Evolutionary conservation across 495 filamentous ascomycete species (phyloP), one percentile per base, ranked within the genome.

Genomic region (Xylaria sp.): DNA sequence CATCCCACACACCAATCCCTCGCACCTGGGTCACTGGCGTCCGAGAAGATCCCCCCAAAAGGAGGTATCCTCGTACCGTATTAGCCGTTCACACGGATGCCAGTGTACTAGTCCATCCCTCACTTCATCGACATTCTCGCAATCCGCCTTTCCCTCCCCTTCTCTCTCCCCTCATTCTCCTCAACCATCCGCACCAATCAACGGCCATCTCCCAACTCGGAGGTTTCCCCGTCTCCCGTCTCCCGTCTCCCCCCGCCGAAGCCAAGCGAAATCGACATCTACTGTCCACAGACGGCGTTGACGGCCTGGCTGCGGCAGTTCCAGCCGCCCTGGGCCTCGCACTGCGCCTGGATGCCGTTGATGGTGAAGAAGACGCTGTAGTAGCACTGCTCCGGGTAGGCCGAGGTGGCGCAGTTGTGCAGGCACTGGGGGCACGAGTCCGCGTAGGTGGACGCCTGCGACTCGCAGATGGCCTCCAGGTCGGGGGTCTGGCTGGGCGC

Each of bases 281-380:
- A 3, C 55, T 12, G 11, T 9, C 41, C 21, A 41, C 68, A 70
- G 58, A 61, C 40, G 7, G 6, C 7, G 24, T 63, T 8, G 3
- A 55, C 9, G 1, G 68, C 68, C 17, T 2, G 0, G 43, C n/a
- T 1, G 11, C 33, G 43, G 43, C 68, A 70, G 58, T 70, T 48
- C 15, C 6, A 6, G 24, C 67, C 68, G 17, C 58, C 58, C 12
- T 63, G 53, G 19, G 68, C 55, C 58, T 70, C 57, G 59, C 68
- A 70, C 17, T 70, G 11, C 2, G 68, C 0, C 68, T 70, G 43
- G 57, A 48, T 50, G 35, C 44, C 68, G 31, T 70, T 70, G 59
- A 70, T 21, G 33, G 40, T 6, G 46, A 24, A 24, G 68, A 70
- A 70, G 43, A 53, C 44, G 68, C 57, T 62, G 43, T 31, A 52